A percentile compares a stretch with the other conserved stretches of the same genome.
phyloP scores from a whole-genome alignment of 2,329 filamentous ascomycete species.

The Ilyonectria mors-panacis region DNA sequence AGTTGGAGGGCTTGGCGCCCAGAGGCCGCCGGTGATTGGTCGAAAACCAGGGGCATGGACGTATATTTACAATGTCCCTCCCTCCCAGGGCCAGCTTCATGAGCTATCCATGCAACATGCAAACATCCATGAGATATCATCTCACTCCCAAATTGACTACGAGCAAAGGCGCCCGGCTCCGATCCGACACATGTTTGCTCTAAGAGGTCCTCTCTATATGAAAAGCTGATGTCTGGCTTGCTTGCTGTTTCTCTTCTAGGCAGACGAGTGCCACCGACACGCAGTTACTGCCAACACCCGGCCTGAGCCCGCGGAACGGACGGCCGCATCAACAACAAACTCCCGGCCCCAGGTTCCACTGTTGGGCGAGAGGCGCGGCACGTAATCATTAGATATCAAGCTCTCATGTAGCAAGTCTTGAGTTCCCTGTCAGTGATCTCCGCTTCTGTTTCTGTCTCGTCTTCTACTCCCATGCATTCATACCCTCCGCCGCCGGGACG shows the following conservation, averaged over 20 bases:
- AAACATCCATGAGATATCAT: constrained; percentile 4
- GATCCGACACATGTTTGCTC: not conserved
- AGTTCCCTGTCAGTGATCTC: not conserved
- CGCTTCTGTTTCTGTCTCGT: not conserved
- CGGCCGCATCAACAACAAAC: not conserved
- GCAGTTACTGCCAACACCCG: not conserved
- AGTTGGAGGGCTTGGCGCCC: constrained; percentile 1
- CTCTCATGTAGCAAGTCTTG: constrained; percentile 5
- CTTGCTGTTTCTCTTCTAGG: not conserved
- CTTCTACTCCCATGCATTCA: no score
- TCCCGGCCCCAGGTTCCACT: not conserved
- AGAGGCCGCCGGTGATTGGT: constrained; percentile 10
- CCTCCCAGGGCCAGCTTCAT: not conserved
- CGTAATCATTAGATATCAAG: not conserved
- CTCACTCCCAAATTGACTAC: not conserved
- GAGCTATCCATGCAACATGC: constrained; percentile 2
- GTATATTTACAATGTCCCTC: constrained; percentile 6
- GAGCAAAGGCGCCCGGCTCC: not conserved
- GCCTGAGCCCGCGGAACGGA: not conserved
- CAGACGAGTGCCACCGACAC: not conserved
- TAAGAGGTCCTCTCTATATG: not conserved
- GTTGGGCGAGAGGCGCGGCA: not conserved
- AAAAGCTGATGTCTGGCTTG: not conserved
- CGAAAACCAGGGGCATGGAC: not conserved
- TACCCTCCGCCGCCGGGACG: not conserved